Percentiles rank a stretch among this genome's conserved stretches.
These are phyloP conservation scores for Eustoma russellianum DNA, from an alignment of 257 asterid genomes.

Conservation along the genomic window DNA sequence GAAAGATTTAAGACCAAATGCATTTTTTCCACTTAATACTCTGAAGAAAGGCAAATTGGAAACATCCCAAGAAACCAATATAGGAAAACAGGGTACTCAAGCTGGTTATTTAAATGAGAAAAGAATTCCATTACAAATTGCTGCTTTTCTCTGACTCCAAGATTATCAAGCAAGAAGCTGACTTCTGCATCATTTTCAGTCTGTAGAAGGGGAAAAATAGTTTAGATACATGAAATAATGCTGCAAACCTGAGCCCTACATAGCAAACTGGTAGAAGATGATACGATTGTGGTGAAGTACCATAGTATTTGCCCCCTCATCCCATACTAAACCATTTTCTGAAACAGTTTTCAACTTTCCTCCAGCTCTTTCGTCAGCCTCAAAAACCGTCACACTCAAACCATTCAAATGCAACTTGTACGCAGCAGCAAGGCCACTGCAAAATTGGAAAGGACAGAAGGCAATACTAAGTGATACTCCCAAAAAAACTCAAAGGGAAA, in stretches of 20 bases:
- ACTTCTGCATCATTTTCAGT: slow-evolving; percentile 76
- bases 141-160: slow-evolving; percentile 63
- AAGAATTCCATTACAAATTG: slow-evolving; percentile 49
- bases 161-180: slow-evolving; percentile 72
- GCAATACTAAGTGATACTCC: not conserved
- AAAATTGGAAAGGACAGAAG: slow-evolving; percentile 4
- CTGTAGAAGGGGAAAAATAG: slow-evolving; percentile 29
- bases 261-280: not conserved
- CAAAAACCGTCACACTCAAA: slow-evolving; percentile 68
- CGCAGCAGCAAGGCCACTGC: slow-evolving; percentile 93
- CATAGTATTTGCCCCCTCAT: slow-evolving; percentile 97
- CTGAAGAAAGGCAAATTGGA: too few species aligned
- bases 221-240: slow-evolving; percentile 1
- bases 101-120: slow-evolving; percentile 3
- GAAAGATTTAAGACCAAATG: too few species aligned
- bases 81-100: too few species aligned
- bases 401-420: slow-evolving; percentile 78
- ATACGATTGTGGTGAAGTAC: slow-evolving; percentile 19
- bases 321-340: slow-evolving; percentile 77
- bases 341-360: slow-evolving; percentile 70
- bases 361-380: slow-evolving; percentile 76
- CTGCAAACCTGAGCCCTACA: not conserved
- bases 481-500: not conserved
- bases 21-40: too few species aligned
- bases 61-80: too few species aligned